Percentiles rank a stretch among this genome's conserved stretches.
Conservation (phyloP, 2,329 filamentous ascomycete species). For the Trichoderma sp. region DNA sequence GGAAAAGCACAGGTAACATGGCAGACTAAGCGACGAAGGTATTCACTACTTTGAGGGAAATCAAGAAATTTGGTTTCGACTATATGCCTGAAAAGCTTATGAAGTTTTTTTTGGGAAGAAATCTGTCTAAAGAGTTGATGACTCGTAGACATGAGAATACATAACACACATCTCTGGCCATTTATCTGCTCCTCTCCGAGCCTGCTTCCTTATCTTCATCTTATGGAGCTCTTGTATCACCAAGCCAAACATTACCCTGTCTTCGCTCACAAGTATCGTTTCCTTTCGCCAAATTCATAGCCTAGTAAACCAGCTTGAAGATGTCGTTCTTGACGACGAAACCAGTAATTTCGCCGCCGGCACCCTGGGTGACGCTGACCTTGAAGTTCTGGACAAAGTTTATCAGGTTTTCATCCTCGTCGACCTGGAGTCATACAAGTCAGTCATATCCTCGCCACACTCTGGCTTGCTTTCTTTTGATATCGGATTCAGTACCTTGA, state of each 20-base stretch:
- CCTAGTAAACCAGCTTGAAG: conserved; percentile 80
- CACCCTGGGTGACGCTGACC: conserved; percentile 16
- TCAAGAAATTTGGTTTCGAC: background rate
- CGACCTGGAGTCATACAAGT: background rate
- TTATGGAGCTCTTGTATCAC: conserved; percentile 1
- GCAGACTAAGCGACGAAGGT: background rate
- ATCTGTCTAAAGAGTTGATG: conserved; percentile 12
- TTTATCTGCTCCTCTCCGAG: background rate
- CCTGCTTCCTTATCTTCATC: background rate
- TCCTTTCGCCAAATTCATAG: background rate
- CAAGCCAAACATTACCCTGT: conserved; percentile 13
- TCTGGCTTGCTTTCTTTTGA: background rate
- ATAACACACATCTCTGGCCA: conserved; percentile 11
- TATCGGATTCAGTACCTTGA: conserved; percentile 58
- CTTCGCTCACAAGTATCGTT: background rate
- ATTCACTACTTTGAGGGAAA: background rate
- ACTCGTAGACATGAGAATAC: conserved; percentile 11
- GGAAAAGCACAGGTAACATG: background rate
- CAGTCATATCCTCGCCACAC: background rate
- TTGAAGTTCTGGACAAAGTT: conserved; percentile 21
- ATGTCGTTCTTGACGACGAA: conserved; percentile 94
- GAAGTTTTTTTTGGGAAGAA: background rate
- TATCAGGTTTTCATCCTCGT: conserved; percentile 20
- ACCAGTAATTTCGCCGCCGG: conserved; percentile 14
- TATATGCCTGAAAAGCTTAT: conserved; percentile 20